A percentile compares a stretch with the other conserved stretches of the same genome.
Evolutionary conservation across 1,139 yeast genomes (phyloP).

Genomic region (Scheffersomyces parashehatae): DNA sequence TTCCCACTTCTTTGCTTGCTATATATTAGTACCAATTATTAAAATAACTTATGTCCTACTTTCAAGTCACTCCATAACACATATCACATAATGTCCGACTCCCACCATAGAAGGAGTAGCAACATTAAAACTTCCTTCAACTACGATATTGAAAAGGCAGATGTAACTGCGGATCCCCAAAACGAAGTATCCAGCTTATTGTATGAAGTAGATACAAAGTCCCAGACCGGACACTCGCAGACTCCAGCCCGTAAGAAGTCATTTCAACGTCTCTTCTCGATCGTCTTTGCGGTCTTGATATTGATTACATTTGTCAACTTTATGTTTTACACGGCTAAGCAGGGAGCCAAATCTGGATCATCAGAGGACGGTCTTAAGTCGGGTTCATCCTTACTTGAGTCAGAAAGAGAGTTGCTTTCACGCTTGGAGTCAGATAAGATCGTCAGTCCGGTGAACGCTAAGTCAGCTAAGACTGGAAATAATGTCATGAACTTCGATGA

Average conservation of each 20-base stretch:
- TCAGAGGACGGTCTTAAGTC: not conserved
- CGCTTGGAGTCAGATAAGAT: conserved; percentile 1
- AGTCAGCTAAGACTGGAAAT: not conserved
- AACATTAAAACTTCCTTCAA: conserved; percentile 13
- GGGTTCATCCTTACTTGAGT: not conserved
- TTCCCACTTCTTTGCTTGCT: no score
- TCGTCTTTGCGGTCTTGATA: not conserved
- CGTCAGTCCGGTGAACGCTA: conserved; percentile 2
- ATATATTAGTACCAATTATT: no score
- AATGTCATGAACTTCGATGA: not conserved
- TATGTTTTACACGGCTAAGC: not conserved
- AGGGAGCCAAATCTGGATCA: not conserved
- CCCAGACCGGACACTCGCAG: conserved; percentile 6
- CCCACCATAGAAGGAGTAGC: conserved; percentile 11
- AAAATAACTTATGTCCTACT: no score
- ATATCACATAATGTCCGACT: conserved; percentile 5
- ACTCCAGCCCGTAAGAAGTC: not conserved
- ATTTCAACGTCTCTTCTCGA: not conserved
- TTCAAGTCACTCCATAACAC: no score
- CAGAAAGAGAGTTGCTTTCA: not conserved
- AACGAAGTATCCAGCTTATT: not conserved
- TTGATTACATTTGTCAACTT: not conserved
- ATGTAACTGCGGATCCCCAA: not conserved
- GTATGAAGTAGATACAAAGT: conserved; percentile 3
- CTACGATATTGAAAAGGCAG: conserved; percentile 17